These are phyloP conservation scores for Pythium coloratum DNA, from an alignment of 352 stramenopile genomes.

Conservation along the genomic window DNA sequence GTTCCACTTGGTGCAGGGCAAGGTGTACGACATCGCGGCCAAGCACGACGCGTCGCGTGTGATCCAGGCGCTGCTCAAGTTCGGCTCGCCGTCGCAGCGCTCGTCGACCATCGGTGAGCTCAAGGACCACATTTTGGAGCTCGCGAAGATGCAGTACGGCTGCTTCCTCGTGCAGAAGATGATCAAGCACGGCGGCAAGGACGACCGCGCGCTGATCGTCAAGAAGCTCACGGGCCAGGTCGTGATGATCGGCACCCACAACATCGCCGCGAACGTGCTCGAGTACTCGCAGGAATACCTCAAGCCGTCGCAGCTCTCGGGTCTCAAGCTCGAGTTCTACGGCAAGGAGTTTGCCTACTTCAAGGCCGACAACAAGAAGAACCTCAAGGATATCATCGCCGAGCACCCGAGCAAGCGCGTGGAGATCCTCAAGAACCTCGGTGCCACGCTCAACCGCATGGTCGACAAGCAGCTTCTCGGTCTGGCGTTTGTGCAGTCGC, in stretches of 20 bases:
- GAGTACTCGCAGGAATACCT: conserved; percentile 90
- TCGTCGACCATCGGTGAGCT: conserved; percentile 90
- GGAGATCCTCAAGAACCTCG: conserved; percentile 74
- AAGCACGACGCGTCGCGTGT: conserved; percentile 96
- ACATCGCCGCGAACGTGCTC: conserved; percentile 92
- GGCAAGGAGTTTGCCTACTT: conserved; percentile 90
- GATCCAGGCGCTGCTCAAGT: conserved; percentile 95
- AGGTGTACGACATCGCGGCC: conserved; percentile 93
- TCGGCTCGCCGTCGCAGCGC: conserved; percentile 88
- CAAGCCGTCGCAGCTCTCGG: conserved; percentile 84
- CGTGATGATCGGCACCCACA: conserved; percentile 92
- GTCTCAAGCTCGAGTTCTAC: conserved; percentile 89
- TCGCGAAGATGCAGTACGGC: conserved; percentile 97
- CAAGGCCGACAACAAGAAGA: conserved; percentile 82
- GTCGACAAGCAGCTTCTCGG: conserved; percentile 88
- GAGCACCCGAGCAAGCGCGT: conserved; percentile 69
- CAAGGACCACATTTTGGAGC: conserved; percentile 89
- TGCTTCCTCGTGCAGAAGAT: conserved; percentile 97
- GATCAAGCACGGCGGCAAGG: conserved; percentile 92
- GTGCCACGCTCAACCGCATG: conserved; percentile 80
- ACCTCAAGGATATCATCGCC: conserved; percentile 66
- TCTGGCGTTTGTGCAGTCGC: conserved; percentile 86
- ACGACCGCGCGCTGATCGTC: conserved; percentile 76
- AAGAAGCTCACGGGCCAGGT: conserved; percentile 94
- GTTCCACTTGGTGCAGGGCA: conserved; percentile 90